A percentile compares a stretch with the other conserved stretches of the same genome.
Conservation (phyloP, 1,284 basidiomycete genomes). For the Moesziomyces globuligerus region DNA sequence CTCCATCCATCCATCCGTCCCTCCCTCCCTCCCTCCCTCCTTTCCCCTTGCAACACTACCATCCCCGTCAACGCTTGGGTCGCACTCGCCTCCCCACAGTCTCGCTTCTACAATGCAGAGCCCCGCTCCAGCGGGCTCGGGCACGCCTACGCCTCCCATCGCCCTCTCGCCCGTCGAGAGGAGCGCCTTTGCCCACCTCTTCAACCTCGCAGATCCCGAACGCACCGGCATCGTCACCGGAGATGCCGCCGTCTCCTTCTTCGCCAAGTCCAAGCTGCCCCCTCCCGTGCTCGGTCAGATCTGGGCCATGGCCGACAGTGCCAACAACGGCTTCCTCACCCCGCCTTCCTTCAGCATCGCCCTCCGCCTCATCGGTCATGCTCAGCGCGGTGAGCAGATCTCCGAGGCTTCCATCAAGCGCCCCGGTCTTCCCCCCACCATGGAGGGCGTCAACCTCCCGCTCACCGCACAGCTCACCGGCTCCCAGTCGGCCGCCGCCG, state of each 20-base stretch:
- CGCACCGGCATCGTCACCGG: constrained; percentile 62
- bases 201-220: constrained; percentile 60
- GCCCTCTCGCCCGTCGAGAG: constrained; percentile 55
- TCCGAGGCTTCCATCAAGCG: constrained; percentile 68
- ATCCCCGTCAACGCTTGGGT: too few species aligned
- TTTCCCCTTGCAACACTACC: too few species aligned
- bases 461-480: constrained; percentile 35
- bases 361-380: constrained; percentile 88
- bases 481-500: constrained; percentile 10
- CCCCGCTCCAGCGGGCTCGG: constrained; percentile 40
- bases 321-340: constrained; percentile 70
- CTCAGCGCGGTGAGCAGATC: constrained; percentile 84
- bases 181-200: constrained; percentile 61
- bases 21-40: too few species aligned
- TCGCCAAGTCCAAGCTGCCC: constrained; percentile 61
- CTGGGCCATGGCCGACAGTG: constrained; percentile 90
- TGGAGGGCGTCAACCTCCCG: constrained; percentile 77
- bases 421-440: constrained; percentile 80
- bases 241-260: constrained; percentile 64
- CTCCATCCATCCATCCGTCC: too few species aligned
- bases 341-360: constrained; percentile 76
- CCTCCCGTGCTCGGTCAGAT: constrained; percentile 79
- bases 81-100: too few species aligned
- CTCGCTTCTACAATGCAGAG: constrained; percentile 37
- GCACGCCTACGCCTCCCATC: constrained; percentile 28